Base-by-base conservation (phyloP, 441 rosid genomes). In the Euphorbia schlechtendalii region DNA sequence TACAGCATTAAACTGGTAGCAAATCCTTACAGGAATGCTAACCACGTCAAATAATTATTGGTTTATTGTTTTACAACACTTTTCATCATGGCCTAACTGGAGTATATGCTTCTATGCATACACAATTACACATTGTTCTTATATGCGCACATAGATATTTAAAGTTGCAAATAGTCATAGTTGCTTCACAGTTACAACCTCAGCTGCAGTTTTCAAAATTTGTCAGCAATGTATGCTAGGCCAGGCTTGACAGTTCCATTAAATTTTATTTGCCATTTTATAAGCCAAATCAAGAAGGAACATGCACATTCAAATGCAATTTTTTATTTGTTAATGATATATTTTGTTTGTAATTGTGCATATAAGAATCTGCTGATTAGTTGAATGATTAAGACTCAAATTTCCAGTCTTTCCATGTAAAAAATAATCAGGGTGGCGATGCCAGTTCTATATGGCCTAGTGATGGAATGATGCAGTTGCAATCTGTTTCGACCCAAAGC, bases 381-480 rank as follows among this genome's bases (percentile, higher is more conserved):
- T 0, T 13, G 17, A 24, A 27, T 65, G 22, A 51, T 20, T 28
- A 6, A 32, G 55, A 65, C 45, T 51, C n/a, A 27, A n/a, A 27
- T 27, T 4, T 27, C 30, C 30, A 27, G 30, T 27, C 30, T 27
- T 27, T 27, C 30, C 30, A 27, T 27, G 30, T 27, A 27, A 27
- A 27, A 27, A 1, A 59, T 58, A 1, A 59, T 58, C 72, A 92
- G 98, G 90, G 92, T 58, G 92, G 83, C 55, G 88, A 81, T 68
- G 69, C 88, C 60, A 70, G 74, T 59, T 85, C 17, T 11, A 43
- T 13, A 2, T 43, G 48, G 96, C 92, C 89, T 3, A 76, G 61
- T 12, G 96, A 84, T 61, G 87, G 88, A 67, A 68, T 71, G 56
- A 77, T 85, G 92, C 92, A 85, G 67, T 27, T 27, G 30, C 30